Percentiles rank a stretch among this genome's conserved stretches.
Evolutionary conservation across 164 flowering plant species (phyloP).

Genomic region (Akebia trifoliata): DNA sequence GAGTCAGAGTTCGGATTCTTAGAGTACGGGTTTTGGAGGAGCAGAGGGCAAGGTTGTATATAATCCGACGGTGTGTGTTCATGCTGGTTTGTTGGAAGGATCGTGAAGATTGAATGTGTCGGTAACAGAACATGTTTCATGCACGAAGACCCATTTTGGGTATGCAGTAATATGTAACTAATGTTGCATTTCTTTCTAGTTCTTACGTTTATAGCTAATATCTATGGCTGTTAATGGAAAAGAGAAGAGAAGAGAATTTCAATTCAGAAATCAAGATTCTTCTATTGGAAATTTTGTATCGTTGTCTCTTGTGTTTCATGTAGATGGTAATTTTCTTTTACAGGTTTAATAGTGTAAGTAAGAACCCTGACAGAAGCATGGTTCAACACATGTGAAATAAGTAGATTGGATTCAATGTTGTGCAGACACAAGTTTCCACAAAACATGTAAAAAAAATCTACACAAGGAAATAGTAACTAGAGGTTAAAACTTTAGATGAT

Average conservation of each 20-base stretch:
- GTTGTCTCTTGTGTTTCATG: neutral
- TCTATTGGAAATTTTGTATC: neutral
- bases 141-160: neutral
- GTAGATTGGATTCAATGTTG: too few species aligned
- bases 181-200: neutral
- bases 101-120: constrained; percentile 17
- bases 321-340: neutral
- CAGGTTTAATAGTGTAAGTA: too few species aligned
- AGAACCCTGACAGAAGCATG: too few species aligned
- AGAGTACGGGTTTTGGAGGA: constrained; percentile 27
- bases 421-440: too few species aligned
- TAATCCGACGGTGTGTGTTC: constrained; percentile 35
- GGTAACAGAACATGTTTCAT: neutral
- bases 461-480: too few species aligned
- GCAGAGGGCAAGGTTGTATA: constrained; percentile 37
- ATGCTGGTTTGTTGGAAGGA: constrained; percentile 47
- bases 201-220: constrained; percentile 1
- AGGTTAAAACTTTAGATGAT: too few species aligned
- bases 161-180: neutral
- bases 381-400: too few species aligned
- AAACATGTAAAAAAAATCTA: too few species aligned
- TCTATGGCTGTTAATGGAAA: constrained; percentile 2
- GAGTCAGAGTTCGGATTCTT: constrained; percentile 12
- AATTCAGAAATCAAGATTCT: neutral
- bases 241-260: neutral